phyloP scores from a whole-genome alignment of 2,329 filamentous ascomycete genomes.

The Alternaria brassicae region DNA sequence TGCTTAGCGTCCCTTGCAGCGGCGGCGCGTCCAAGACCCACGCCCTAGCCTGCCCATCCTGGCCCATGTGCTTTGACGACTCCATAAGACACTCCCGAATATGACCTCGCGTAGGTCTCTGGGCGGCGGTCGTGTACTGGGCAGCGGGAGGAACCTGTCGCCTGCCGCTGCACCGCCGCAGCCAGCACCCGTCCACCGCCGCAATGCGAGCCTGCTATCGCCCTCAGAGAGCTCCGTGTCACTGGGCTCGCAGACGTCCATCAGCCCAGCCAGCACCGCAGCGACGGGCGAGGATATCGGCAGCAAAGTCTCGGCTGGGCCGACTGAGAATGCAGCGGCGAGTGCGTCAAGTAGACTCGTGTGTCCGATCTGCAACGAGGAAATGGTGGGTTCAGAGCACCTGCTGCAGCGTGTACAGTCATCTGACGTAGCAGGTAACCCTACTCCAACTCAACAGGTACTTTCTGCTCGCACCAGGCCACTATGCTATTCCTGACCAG shows the following conservation, averaged over 20 bases:
- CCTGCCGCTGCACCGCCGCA: constrained; percentile 61
- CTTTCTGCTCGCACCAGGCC: not conserved
- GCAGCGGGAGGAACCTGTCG: constrained; percentile 82
- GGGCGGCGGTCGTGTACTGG: constrained; percentile 89
- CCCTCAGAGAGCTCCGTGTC: constrained; percentile 78
- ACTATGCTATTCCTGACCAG: constrained; percentile 24
- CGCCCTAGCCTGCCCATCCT: constrained; percentile 14
- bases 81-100: constrained; percentile 29
- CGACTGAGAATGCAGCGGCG: constrained; percentile 62
- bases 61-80: constrained; percentile 27
- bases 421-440: constrained; percentile 70
- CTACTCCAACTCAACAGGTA: constrained; percentile 81
- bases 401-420: constrained; percentile 16
- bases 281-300: constrained; percentile 75
- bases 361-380: constrained; percentile 97
- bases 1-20: constrained; percentile 27
- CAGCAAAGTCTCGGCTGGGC: constrained; percentile 77
- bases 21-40: constrained; percentile 22
- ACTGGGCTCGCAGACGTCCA: constrained; percentile 76
- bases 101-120: constrained; percentile 66
- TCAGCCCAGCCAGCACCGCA: constrained; percentile 72
- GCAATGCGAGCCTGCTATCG: constrained; percentile 61
- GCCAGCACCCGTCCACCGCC: constrained; percentile 42
- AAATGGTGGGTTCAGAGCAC: constrained; percentile 73
- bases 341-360: constrained; percentile 73